Evolutionary conservation across 2,329 filamentous ascomycete species (phyloP).

Genomic region (Fusarium pseudocircinatum): DNA sequence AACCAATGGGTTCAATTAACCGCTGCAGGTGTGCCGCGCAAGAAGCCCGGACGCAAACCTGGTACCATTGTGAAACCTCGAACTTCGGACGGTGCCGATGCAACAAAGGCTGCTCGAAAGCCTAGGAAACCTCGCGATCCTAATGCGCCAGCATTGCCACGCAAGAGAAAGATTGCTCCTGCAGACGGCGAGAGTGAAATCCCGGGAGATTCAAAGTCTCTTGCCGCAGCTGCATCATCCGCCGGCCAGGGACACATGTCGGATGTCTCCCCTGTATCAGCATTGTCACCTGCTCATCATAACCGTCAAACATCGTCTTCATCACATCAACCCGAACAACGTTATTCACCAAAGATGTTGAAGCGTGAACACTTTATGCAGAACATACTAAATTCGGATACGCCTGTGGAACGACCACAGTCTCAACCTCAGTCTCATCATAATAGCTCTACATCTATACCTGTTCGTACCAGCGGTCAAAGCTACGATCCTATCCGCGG

Average conservation of each 20-base stretch:
- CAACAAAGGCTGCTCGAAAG: slow-evolving; percentile 58
- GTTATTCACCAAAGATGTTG: slow-evolving; percentile 56
- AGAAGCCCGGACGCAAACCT: slow-evolving; percentile 73
- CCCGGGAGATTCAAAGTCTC: slow-evolving; percentile 49
- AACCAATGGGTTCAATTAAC: slow-evolving; percentile 60
- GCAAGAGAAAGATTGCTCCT: slow-evolving; percentile 63
- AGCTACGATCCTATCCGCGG: slow-evolving; percentile 91
- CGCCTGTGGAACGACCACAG: slow-evolving; percentile 37
- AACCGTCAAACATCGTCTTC: slow-evolving; percentile 44
- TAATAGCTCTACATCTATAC: slow-evolving; percentile 56
- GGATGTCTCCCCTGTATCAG: slow-evolving; percentile 39
- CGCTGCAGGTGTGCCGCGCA: slow-evolving; percentile 66
- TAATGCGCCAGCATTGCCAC: slow-evolving; percentile 63
- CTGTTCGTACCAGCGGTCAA: slow-evolving; percentile 75
- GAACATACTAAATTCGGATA: slow-evolving; percentile 65
- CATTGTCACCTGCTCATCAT: slow-evolving; percentile 42
- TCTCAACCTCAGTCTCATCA: slow-evolving; percentile 24
- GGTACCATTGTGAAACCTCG: slow-evolving; percentile 63
- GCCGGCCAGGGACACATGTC: slow-evolving; percentile 36
- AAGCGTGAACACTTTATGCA: slow-evolving; percentile 66
- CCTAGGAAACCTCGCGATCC: slow-evolving; percentile 68
- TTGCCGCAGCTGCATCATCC: slow-evolving; percentile 43
- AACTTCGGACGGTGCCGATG: slow-evolving; percentile 50
- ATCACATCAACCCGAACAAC: slow-evolving; percentile 43
- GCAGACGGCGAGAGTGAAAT: slow-evolving; percentile 52